Conservation (phyloP, 805 yeast genomes). For the Kregervanrija delftensis region DNA sequence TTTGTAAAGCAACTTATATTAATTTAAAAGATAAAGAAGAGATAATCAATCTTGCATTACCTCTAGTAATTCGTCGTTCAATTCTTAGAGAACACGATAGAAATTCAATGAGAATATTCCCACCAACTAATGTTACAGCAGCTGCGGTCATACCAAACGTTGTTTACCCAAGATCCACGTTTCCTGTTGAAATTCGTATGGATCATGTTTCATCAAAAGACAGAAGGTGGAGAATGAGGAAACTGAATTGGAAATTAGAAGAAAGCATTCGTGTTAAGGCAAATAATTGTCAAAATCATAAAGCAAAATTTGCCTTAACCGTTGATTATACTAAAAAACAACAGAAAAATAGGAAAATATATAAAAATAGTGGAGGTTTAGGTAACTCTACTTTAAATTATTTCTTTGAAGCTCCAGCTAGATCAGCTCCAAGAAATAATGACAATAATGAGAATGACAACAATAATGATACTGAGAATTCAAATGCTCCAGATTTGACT, state of each 20-base stretch:
- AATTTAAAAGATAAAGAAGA: constrained; percentile 26
- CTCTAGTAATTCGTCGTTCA: constrained; percentile 70
- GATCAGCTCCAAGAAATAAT: background rate
- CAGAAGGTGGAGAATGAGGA: constrained; percentile 87
- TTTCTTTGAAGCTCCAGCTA: constrained; percentile 21
- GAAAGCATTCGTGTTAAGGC: constrained; percentile 65
- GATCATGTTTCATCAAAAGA: constrained; percentile 60
- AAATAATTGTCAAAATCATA: constrained; percentile 52
- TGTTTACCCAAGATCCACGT: constrained; percentile 78
- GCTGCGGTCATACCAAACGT: constrained; percentile 85
- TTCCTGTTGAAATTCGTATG: constrained; percentile 75
- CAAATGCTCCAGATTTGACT: constrained; percentile 3
- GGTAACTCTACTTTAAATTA: constrained; percentile 20
- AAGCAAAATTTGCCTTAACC: constrained; percentile 37
- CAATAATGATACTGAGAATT: background rate
- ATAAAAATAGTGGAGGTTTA: constrained; percentile 24
- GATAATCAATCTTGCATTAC: constrained; percentile 43
- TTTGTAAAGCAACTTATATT: constrained; percentile 50
- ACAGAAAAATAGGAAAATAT: constrained; percentile 18
- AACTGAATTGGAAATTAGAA: constrained; percentile 82
- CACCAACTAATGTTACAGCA: constrained; percentile 89
- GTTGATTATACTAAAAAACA: constrained; percentile 34
- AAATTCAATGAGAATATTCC: constrained; percentile 84
- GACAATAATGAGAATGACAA: constrained; percentile 1
- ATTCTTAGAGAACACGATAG: constrained; percentile 77